Evolutionary conservation across 2,329 filamentous ascomycete species (phyloP).

Genomic region (Pseudocercospora cruenta): DNA sequence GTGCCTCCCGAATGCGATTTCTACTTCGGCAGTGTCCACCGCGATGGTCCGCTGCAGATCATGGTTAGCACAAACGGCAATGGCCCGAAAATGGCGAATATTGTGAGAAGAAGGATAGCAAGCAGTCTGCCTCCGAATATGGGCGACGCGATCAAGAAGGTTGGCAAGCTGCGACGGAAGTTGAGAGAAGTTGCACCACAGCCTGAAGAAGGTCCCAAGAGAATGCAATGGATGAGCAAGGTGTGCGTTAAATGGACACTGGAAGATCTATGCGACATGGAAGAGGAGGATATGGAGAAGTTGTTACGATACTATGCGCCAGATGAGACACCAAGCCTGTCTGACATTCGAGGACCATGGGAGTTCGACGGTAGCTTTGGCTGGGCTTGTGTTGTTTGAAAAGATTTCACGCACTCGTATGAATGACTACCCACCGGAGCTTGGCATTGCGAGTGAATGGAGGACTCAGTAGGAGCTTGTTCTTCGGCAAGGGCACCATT

Average conservation of each 20-base stretch:
- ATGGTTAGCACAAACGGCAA: conserved; percentile 99
- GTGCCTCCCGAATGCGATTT: conserved; percentile 97
- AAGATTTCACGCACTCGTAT: background rate
- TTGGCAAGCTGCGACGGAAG: conserved; percentile 78
- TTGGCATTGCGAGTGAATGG: too few species aligned
- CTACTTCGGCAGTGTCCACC: conserved; percentile 95
- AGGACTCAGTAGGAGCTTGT: too few species aligned
- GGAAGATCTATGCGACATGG: conserved; percentile 81
- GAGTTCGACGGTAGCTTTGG: conserved; percentile 54
- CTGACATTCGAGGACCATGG: conserved; percentile 45
- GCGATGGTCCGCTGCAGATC: conserved; percentile 92
- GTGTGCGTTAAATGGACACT: conserved; percentile 87
- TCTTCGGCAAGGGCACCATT: background rate
- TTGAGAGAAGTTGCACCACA: conserved; percentile 76
- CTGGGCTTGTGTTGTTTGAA: conserved; percentile 41
- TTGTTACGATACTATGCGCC: conserved; percentile 74
- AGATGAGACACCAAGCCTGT: conserved; percentile 48
- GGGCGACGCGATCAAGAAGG: conserved; percentile 81
- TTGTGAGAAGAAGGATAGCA: conserved; percentile 82
- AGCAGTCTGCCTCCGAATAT: conserved; percentile 74
- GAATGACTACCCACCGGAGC: background rate
- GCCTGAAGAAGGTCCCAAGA: conserved; percentile 74
- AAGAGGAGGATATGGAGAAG: conserved; percentile 77
- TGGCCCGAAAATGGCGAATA: conserved; percentile 85
- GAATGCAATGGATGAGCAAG: conserved; percentile 94